A percentile compares a stretch with the other conserved stretches of the same genome.
phyloP scores from a whole-genome alignment of 2,329 filamentous ascomycete genomes.

The Hypoxylon sp. region DNA sequence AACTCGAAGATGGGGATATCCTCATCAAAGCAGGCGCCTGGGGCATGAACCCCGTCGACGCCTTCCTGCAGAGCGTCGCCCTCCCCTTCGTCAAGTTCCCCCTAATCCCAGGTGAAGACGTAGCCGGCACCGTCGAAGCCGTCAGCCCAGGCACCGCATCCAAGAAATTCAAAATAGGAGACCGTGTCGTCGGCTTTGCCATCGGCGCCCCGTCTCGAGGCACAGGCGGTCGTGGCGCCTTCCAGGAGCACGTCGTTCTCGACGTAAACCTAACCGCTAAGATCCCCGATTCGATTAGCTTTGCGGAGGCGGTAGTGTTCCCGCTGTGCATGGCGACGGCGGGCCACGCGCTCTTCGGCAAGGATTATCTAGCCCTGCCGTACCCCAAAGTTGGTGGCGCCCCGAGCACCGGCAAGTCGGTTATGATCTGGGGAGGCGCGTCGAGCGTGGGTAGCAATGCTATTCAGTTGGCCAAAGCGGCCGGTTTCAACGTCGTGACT shows the following conservation, averaged over 20 bases:
- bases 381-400: background rate
- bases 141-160: slow-evolving; percentile 5
- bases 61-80: slow-evolving; percentile 8
- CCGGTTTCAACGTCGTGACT: slow-evolving; percentile 25
- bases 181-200: slow-evolving; percentile 22
- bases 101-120: slow-evolving; percentile 23
- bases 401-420: background rate
- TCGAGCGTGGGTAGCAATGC: slow-evolving; percentile 30
- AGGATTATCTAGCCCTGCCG: slow-evolving; percentile 12
- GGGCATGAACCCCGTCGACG: slow-evolving; percentile 33
- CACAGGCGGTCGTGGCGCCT: slow-evolving; percentile 3
- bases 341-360: slow-evolving; percentile 23
- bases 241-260: slow-evolving; percentile 29
- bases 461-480: slow-evolving; percentile 20
- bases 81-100: slow-evolving; percentile 26
- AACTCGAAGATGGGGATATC: slow-evolving; percentile 7
- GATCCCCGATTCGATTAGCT: slow-evolving; percentile 18
- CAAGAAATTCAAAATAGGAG: slow-evolving; percentile 21
- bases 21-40: slow-evolving; percentile 31
- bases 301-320: slow-evolving; percentile 27
- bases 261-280: background rate
- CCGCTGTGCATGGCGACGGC: slow-evolving; percentile 33
- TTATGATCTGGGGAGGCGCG: slow-evolving; percentile 31
- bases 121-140: slow-evolving; percentile 25
- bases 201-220: background rate